Base-by-base conservation (phyloP, 345 rosid genomes). In the Euphorbia peplus region DNA sequence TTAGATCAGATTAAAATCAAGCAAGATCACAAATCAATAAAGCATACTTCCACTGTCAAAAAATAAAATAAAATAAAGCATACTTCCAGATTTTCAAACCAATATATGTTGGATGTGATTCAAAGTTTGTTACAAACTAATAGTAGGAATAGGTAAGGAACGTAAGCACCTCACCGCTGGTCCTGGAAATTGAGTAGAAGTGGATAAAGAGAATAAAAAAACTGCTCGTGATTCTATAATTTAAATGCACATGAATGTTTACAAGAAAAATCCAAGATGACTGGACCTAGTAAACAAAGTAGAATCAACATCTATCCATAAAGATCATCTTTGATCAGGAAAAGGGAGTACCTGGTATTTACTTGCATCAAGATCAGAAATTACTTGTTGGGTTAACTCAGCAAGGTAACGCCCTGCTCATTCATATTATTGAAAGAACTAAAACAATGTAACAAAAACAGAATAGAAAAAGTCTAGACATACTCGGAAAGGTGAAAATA, bases 361-460 rank as follows among this genome's bases (percentile, higher is more conserved):
- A 75, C 99, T 92, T 44, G 99, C 93, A 76, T 63, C 84, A 37
- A 95, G 99, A 79, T 95, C 99, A 42, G 85, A 73, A 78, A 95
- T 86, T 9, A 95, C 99, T 81, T 95, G 88, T 79, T 86, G 90
- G 4, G 99, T 95, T 70, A 95, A 75, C 87, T 92, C 98, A 75
- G 74, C 99, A 47, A 95, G 96, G 70, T 92, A 95, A 67, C 99
- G 99, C 41, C 99, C 99, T 95, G 82, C 60, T 29, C 52, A 69
- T 16, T 1, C 19, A 59, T 32, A 32, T 39, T 26, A 32, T 4
- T 28, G 6, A 57, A 21, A 53, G 12, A 51, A 14, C 21, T 24
- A 13, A 42, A 19, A 51, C 14, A 13, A 8, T 21, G 13, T 19
- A 52, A 52, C 26, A 5, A 51, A 3, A 19, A 52, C 4, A 4